Percentiles rank a stretch among this genome's conserved stretches.
Evolutionary conservation across 257 asterid species (phyloP).

Genomic region (Phtheirospermum japonicum): DNA sequence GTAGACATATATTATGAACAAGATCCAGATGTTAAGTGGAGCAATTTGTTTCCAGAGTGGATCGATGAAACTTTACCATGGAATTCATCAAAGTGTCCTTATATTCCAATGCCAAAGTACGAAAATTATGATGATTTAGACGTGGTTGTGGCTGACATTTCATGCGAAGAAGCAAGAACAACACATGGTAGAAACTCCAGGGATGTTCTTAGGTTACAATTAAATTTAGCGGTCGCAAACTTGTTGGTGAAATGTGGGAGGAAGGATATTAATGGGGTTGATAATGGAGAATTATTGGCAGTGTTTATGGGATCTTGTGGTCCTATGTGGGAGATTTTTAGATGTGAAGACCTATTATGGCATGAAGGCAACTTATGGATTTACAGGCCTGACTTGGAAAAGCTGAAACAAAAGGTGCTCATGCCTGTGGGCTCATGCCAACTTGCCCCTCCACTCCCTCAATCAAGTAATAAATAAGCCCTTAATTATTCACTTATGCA

Average conservation of each 20-base stretch:
- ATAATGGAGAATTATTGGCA: conserved; percentile 18
- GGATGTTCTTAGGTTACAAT: conserved; percentile 57
- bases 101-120: conserved; percentile 47
- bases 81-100: conserved; percentile 36
- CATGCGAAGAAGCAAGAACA: conserved; percentile 34
- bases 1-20: conserved; percentile 33
- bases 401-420: conserved; percentile 37
- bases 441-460: conserved; percentile 38
- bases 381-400: conserved; percentile 40
- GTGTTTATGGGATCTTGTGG: conserved; percentile 49
- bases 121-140: conserved; percentile 38
- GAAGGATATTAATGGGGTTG: conserved; percentile 1
- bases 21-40: conserved; percentile 40
- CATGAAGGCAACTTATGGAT: conserved; percentile 37
- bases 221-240: conserved; percentile 53
- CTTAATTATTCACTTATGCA: neutral
- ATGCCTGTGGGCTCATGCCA: conserved; percentile 66
- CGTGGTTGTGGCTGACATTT: conserved; percentile 42
- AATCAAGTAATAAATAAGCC: conserved; percentile 34
- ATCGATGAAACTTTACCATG: conserved; percentile 34
- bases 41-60: conserved; percentile 46
- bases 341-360: conserved; percentile 55
- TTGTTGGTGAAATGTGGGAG: conserved; percentile 40
- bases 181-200: neutral
- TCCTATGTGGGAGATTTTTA: conserved; percentile 60